Base-by-base conservation (phyloP, 805 yeast species). In the Ogataea saltuana region DNA sequence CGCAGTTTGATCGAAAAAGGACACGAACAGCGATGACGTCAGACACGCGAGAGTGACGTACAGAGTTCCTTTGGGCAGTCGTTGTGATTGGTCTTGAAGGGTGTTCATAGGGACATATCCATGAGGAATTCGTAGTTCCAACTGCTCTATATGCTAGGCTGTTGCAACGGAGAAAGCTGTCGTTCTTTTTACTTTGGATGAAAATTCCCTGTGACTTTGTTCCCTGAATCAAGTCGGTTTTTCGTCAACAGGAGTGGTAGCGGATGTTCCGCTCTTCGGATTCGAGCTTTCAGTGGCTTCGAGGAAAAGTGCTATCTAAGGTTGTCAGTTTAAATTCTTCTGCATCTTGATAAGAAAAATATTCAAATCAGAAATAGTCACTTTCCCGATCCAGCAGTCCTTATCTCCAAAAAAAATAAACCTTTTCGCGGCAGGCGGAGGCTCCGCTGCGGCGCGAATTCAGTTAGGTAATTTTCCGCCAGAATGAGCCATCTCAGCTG, bases 1-100 rank as follows among this genome's bases (percentile, higher is more conserved):
- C 27, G 75, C 71, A 6, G 75, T 69, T 46, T 74, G 80, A 52
- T 76, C 81, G 33, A 73, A 68, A 58, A 75, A 75, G 4, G 75
- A 63, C 4, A 70, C 56, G 44, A 52, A 52, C 28, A 52, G 27
- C 4, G 56, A 49, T 12, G 56, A 41, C 4, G 56, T 45, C 9
- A 52, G 37, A 32, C 54, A 50, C 31, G 43, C 45, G 17, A 52
- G 28, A 17, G 53, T 46, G 12, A 51, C 33, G 25, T 45, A 34
- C 16, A 51, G 43, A 12, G 44, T 41, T 23, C 29, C 40, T 31
- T 42, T 33, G 11, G 55, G 55, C 19, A 51, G 36, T 2, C 44
- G 36, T 32, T 49, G 55, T 1, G 55, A 49, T 30, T 51, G 55
- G 25, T 51, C 55, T 41, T 51, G 53, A 4, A 51, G 37, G 21